Base-by-base conservation (phyloP, 1,139 yeast genomes). In the Protomyces inundatus region DNA sequence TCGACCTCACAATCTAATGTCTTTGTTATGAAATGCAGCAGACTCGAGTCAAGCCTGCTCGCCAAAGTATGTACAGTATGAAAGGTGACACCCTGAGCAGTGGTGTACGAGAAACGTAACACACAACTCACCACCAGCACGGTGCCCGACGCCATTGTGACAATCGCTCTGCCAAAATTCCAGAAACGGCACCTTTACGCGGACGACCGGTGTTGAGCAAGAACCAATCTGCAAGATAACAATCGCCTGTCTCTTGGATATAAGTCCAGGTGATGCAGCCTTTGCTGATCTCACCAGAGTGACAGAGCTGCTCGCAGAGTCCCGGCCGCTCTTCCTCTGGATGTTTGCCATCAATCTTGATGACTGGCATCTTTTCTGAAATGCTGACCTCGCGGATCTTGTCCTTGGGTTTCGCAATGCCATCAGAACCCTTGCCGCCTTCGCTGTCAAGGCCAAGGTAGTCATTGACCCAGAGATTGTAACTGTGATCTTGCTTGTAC, bases 191-290 rank as follows among this genome's bases (percentile, higher is more conserved):
- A 7, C 54, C 60, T 12, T 55, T 46, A 3, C 60, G 53, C 51
- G 46, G 50, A 33, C 52, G 42, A 7, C 55, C 55, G 9, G 48
- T 42, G 7, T 42, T 42, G 33, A 57, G 33, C 50, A 53, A 14
- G 61, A 57, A 57, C 55, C 55, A 51, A 9, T 57, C 61, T 7
- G 55, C 52, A 55, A 57, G 48, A 33, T 34, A 39, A 39, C 61
- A 57, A 37, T 53, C 52, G 23, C 55, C 35, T 7, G 51, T 54
- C 16, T 40, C 40, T 35, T 23, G 34, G 39, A 57, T n/a, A 14
- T 50, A 57, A 10, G 61, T 48, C 61, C 61, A 57, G 50, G 61
- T 54, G 16, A 57, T 36, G 34, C 61, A 57, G 40, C 52, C 61
- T 12, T 45, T 48, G 34, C 61, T 48, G 55, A 57, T 50, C 37